A percentile compares a stretch with the other conserved stretches of the same genome.
These are phyloP conservation scores for Syzygium oleosum DNA, from an alignment of 345 rosid species.

Conservation along the genomic window DNA sequence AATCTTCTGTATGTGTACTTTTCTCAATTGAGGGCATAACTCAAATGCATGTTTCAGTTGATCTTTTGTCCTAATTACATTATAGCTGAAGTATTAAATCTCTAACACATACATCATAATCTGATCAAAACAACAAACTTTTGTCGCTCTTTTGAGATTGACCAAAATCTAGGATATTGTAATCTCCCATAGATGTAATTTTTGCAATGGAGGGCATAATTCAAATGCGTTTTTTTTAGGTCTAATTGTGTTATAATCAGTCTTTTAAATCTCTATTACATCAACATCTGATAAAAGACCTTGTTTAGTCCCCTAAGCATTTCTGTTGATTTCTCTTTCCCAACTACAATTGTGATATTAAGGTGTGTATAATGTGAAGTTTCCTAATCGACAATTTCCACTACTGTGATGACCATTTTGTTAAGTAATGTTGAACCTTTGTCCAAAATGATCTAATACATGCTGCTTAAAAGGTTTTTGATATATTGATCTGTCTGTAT, in stretches of 20 bases:
- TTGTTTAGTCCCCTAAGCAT: not conserved
- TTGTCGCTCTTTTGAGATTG: not conserved
- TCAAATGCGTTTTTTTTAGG: not conserved
- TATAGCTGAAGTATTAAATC: not conserved
- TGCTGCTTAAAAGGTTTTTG: not conserved
- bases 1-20: not conserved
- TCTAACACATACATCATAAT: not conserved
- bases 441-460: not conserved
- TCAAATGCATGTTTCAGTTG: not conserved
- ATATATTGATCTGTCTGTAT: not conserved
- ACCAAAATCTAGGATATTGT: not conserved
- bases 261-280: not conserved
- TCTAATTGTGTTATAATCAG: not conserved
- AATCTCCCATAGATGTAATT: not conserved
- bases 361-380: not conserved
- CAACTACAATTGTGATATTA: not conserved
- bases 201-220: not conserved
- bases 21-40: not conserved
- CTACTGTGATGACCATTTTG: not conserved
- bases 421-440: not conserved
- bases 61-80: not conserved
- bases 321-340: not conserved
- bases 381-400: not conserved
- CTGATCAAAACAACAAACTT: not conserved
- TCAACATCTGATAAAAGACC: not conserved